Evolutionary conservation across 495 filamentous ascomycete genomes (phyloP).

Genomic region (Glutinoglossum americanum): DNA sequence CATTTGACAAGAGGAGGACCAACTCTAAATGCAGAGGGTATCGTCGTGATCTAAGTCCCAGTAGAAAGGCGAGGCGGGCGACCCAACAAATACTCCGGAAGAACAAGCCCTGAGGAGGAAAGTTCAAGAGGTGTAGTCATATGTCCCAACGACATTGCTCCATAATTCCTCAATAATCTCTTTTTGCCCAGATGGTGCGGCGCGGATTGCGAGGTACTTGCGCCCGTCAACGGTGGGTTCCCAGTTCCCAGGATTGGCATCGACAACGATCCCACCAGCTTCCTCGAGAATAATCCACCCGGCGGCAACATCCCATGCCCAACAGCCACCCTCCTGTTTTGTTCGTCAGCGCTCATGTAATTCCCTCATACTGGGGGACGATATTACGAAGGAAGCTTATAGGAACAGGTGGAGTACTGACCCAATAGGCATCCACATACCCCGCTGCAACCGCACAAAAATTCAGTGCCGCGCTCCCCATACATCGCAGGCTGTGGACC

Average conservation of each 20-base stretch:
- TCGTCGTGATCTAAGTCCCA: background rate
- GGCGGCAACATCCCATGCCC: conserved; percentile 88
- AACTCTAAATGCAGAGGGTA: background rate
- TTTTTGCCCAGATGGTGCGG: conserved; percentile 41
- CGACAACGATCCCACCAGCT: conserved; percentile 61
- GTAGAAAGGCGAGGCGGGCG: background rate
- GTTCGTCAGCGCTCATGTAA: background rate
- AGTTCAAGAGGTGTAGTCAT: background rate
- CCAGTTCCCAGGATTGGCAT: conserved; percentile 63
- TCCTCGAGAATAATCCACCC: conserved; percentile 77
- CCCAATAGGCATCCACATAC: conserved; percentile 65
- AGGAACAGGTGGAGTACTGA: background rate
- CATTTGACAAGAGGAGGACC: background rate
- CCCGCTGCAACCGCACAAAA: conserved; percentile 63
- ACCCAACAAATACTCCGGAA: background rate
- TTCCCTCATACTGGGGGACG: background rate
- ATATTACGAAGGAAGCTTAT: background rate
- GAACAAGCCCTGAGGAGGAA: background rate
- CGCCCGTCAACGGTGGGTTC: conserved; percentile 50
- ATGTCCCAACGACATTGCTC: conserved; percentile 1
- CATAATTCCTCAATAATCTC: conserved; percentile 45
- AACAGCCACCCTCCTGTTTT: conserved; percentile 54
- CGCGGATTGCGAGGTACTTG: conserved; percentile 58
- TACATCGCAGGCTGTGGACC: conserved; percentile 55
- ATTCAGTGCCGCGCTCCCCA: conserved; percentile 71